Base-by-base conservation (phyloP, 2,329 filamentous ascomycete genomes). In the Trichoderma pleuroti region DNA sequence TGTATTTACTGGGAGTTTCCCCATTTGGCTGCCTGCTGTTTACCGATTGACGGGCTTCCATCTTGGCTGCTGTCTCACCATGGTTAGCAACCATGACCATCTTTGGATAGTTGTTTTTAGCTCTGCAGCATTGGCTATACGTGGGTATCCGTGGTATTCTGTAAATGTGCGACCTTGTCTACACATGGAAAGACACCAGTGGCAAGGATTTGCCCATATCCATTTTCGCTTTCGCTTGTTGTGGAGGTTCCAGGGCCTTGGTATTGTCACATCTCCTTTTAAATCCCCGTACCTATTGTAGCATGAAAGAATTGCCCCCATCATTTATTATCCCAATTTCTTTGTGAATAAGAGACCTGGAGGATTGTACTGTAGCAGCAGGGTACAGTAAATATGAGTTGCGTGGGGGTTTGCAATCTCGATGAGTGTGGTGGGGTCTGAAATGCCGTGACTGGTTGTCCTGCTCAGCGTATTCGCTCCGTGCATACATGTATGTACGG, bases 1-100 rank as follows among this genome's bases (percentile, higher is more conserved):
- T 64, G 61, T 21, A n/a, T 18, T 4, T 64, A 64, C 61, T 32
- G 39, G 26, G 14, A 49, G 10, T 49, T 64, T 64, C 61, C 61
- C 36, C n/a, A 49, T 49, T 49, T 28, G 39, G 61, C 5, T 5
- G 39, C 4, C 26, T 5, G 39, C 61, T 49, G 36, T 18, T 11
- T 24, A 16, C 61, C 26, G 61, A 64, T 64, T 64, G 39, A 64
- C 39, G 30, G 61, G 42, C 28, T 24, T 21, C 18, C 18, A 32
- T 49, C 26, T 49, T 24, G 61, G 42, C 18, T 1, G 39, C 16
- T 34, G 26, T 64, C 61, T 49, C 61, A 30, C 26, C 8, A 63
- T 21, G 11, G 8, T 30, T 39, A 30, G 24, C 60, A 24, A 63
- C 32, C 0, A 26, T 39, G 57, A 18, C 56, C 21, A 18, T 14